Conservation (phyloP, 2,329 filamentous ascomycete species). For the Byssochlamys sp. region DNA sequence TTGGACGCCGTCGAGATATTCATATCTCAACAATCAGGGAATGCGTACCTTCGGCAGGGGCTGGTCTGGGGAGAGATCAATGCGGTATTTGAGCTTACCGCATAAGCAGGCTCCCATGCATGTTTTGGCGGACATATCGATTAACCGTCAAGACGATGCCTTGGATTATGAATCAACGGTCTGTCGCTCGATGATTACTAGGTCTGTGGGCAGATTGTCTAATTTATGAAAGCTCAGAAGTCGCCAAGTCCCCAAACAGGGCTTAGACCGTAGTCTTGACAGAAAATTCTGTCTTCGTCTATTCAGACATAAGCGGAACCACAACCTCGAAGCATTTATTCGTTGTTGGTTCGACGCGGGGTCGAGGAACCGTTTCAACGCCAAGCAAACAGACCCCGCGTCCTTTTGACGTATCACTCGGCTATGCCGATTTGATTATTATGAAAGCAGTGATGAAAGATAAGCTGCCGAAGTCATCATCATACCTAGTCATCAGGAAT, state of each 20-base stretch:
- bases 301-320: too few relatives aligned
- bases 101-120: conserved; percentile 9
- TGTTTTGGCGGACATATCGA: conserved; percentile 7
- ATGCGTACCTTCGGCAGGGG: conserved; percentile 12
- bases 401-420: background rate
- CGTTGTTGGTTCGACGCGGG: background rate
- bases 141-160: background rate
- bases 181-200: background rate
- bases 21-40: background rate
- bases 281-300: too few relatives aligned
- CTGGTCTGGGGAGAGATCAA: conserved; percentile 9
- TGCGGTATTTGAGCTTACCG: conserved; percentile 6
- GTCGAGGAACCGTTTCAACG: background rate
- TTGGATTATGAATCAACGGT: background rate
- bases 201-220: background rate
- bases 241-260: too few relatives aligned
- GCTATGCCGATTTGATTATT: background rate
- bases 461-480: background rate
- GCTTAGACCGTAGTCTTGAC: too few relatives aligned
- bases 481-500: background rate
- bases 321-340: too few relatives aligned
- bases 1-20: background rate
- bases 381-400: background rate
- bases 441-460: background rate
- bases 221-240: background rate